Base-by-base conservation (phyloP, 768 basidiomycete genomes). In the Lentinula raphanica region DNA sequence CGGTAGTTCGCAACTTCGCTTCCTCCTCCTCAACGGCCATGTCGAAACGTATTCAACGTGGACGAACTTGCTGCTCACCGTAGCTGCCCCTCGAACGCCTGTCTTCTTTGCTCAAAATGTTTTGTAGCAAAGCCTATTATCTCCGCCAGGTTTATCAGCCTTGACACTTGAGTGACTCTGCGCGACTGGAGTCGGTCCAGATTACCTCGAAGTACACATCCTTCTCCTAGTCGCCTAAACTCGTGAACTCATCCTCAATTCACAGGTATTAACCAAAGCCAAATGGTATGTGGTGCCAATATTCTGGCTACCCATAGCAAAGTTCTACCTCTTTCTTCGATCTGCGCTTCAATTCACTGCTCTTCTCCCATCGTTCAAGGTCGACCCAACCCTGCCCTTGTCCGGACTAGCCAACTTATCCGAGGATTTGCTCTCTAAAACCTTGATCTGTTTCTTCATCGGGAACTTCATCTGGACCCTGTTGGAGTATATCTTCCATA, bases 91-190 rank as follows among this genome's bases (percentile, higher is more conserved):
- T n/a, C n/a, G n/a, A n/a, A n/a, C n/a, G n/a, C n/a, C n/a, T n/a
- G n/a, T n/a, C n/a, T n/a, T n/a, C n/a, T n/a, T n/a, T n/a, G n/a
- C n/a, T n/a, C n/a, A n/a, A n/a, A n/a, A n/a, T n/a, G n/a, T n/a
- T n/a, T n/a, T n/a, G n/a, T n/a, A n/a, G n/a, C n/a, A n/a, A n/a
- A n/a, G n/a, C n/a, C n/a, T n/a, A n/a, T n/a, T n/a, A n/a, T n/a
- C n/a, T n/a, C n/a, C n/a, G n/a, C n/a, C n/a, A n/a, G 71, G 92
- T 99, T 0, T 96, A 99, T 71, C 94, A 98, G 69, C 96, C 96
- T 1, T 83, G 96, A 45, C 95, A 95, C 70, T 72, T 95, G 54
- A 72, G 83, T 7, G 79, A 92, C 54, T 86, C 90, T 17, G 94
- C 95, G 2, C 85, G 92, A 62, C 75, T 99, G n/a, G n/a, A 59